Conservation (phyloP, 331 rosid species). For the Quercus tomentella region DNA sequence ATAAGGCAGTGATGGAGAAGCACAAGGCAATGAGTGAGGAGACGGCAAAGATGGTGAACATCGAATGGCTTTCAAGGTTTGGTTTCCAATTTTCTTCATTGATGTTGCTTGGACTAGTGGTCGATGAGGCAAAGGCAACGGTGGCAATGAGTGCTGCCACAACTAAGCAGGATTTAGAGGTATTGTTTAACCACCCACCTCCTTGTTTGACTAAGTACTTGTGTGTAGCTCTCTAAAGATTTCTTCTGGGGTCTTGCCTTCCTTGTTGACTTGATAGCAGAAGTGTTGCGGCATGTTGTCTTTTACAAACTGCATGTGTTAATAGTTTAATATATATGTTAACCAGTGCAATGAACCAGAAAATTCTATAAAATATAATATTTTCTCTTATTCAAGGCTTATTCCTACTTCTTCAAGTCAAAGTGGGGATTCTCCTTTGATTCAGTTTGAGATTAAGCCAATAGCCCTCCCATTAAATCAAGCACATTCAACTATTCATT, state of each 20-base stretch:
- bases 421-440: no score
- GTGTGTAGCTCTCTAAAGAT: conserved; percentile 27
- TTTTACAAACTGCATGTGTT: conserved; percentile 30
- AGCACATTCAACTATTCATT: no score
- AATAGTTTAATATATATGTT: background rate
- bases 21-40: conserved; percentile 32
- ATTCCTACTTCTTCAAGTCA: no score
- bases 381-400: no score
- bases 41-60: conserved; percentile 13
- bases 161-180: conserved; percentile 40
- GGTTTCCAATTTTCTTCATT: conserved; percentile 12
- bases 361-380: no score
- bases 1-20: conserved; percentile 34
- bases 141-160: conserved; percentile 51
- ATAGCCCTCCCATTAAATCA: no score
- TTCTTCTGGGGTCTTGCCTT: conserved; percentile 22
- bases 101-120: conserved; percentile 36
- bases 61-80: conserved; percentile 10
- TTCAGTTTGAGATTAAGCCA: no score
- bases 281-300: conserved; percentile 20
- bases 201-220: background rate
- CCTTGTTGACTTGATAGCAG: conserved; percentile 13
- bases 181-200: conserved; percentile 33
- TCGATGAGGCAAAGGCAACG: conserved; percentile 36
- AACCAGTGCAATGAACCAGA: no score